Conservation (phyloP, 768 basidiomycete genomes). For the Phaeotremella fagi region DNA sequence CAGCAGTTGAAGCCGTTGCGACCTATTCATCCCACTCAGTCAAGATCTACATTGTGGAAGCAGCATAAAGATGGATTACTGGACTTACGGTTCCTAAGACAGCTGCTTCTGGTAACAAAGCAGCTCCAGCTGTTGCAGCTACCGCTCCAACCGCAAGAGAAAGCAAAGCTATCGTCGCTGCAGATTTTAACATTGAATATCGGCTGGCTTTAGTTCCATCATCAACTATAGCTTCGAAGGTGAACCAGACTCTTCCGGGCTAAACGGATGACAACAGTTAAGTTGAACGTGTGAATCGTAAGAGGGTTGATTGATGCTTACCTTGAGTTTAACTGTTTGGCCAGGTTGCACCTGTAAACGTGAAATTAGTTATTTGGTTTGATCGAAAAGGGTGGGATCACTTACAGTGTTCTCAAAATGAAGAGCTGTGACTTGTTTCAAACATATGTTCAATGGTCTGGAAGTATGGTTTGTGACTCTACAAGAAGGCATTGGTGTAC, state of each 20-base stretch:
- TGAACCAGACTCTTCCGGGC: constrained; percentile 45
- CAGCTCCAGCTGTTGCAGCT: constrained; percentile 42
- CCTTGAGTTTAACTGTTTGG: constrained; percentile 39
- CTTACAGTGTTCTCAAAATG: constrained; percentile 42
- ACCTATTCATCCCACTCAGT: constrained; percentile 10
- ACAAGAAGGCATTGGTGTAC: constrained; percentile 42
- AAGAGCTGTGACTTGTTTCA: constrained; percentile 44
- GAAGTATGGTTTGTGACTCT: constrained; percentile 37
- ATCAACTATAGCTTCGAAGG: constrained; percentile 38
- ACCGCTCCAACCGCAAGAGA: constrained; percentile 39
- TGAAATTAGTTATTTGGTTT: background rate
- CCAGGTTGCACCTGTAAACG: constrained; percentile 29
- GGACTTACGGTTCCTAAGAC: constrained; percentile 27
- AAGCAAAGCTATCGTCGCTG: constrained; percentile 42
- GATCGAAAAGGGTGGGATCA: background rate
- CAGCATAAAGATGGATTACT: no score
- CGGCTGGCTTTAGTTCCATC: constrained; percentile 36
- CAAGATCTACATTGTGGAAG: no score
- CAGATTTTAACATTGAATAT: constrained; percentile 42
- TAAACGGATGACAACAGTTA: background rate
- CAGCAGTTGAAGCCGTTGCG: constrained; percentile 28
- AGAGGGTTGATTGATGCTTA: constrained; percentile 7
- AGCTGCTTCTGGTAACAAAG: constrained; percentile 35
- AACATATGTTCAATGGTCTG: constrained; percentile 37
- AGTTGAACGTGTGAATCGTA: background rate